Conservation (phyloP, 1,284 basidiomycete species). For the Waitea zeae region DNA sequence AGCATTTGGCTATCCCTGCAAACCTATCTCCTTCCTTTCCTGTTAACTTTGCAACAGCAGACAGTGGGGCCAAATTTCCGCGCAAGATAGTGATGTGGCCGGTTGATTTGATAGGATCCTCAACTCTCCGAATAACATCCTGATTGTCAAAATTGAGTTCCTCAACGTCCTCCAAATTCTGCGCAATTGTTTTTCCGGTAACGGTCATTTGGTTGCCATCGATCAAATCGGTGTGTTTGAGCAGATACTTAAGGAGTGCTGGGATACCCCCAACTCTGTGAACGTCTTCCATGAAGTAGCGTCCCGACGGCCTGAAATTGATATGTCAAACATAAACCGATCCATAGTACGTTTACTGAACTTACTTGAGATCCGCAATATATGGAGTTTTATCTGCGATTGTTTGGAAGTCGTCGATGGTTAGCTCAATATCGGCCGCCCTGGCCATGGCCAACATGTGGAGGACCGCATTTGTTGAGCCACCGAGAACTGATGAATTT, state of each 20-base stretch:
- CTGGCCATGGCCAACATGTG: constrained; percentile 91
- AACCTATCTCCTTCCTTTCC: constrained; percentile 90
- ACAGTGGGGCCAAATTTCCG: constrained; percentile 81
- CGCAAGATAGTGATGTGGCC: constrained; percentile 88
- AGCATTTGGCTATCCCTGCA: constrained; percentile 63
- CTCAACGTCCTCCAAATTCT: constrained; percentile 73
- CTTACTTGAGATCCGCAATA: constrained; percentile 78
- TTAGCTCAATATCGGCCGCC: constrained; percentile 74
- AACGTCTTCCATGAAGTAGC: constrained; percentile 95
- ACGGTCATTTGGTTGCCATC: constrained; percentile 86
- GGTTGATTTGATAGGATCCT: constrained; percentile 79
- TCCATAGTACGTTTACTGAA: constrained; percentile 5
- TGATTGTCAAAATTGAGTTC: constrained; percentile 70
- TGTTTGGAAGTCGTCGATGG: constrained; percentile 87
- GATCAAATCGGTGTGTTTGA: constrained; percentile 77
- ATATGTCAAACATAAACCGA: constrained; percentile 4
- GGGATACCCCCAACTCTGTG: constrained; percentile 87
- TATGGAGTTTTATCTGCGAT: constrained; percentile 86
- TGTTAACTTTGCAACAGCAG: constrained; percentile 90
- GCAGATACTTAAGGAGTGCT: constrained; percentile 67
- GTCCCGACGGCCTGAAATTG: constrained; percentile 60
- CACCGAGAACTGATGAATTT: constrained; percentile 44
- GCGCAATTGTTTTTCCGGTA: constrained; percentile 80
- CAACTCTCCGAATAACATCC: constrained; percentile 66
- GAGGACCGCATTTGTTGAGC: constrained; percentile 88